Evolutionary conservation across 139 green algal genomes (phyloP).

Genomic region (Monoraphidium neglectum): DNA sequence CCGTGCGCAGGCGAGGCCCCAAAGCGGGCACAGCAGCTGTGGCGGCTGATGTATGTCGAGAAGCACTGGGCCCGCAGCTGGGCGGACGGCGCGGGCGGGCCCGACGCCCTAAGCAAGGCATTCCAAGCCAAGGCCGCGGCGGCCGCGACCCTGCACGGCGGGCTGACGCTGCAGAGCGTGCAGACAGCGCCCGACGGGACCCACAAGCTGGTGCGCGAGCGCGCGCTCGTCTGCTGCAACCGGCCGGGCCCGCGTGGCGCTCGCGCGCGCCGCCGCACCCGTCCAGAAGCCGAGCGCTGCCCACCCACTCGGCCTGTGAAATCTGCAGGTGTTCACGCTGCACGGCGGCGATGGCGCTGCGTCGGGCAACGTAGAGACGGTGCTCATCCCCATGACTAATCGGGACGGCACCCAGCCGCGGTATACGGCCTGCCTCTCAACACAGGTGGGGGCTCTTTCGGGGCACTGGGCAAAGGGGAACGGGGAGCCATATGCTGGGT

Average conservation of each 20-base stretch:
- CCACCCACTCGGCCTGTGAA: too few relatives aligned
- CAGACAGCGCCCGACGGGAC: slow-evolving; percentile 70
- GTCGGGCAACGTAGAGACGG: slow-evolving; percentile 66
- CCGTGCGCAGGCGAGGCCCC: slow-evolving; percentile 1
- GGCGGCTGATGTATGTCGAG: slow-evolving; percentile 16
- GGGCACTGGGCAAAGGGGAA: too few relatives aligned
- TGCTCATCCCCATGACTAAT: slow-evolving; percentile 77
- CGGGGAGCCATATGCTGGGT: too few relatives aligned
- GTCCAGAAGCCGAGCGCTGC: too few relatives aligned
- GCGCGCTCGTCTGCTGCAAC: too few relatives aligned
- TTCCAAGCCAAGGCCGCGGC: slow-evolving; percentile 41
- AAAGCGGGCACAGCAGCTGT: slow-evolving; percentile 6
- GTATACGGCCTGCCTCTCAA: slow-evolving; percentile 79
- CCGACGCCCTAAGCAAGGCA: neutral
- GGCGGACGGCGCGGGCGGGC: slow-evolving; percentile 25
- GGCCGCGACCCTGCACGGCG: slow-evolving; percentile 52
- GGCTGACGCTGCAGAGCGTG: slow-evolving; percentile 61
- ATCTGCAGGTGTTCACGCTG: slow-evolving; percentile 3
- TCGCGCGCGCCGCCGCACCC: too few relatives aligned
- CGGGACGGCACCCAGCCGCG: slow-evolving; percentile 43
- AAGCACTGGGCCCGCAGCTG: slow-evolving; percentile 47
- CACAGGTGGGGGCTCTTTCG: too few relatives aligned
- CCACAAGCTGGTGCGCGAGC: slow-evolving; percentile 67
- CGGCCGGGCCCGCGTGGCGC: too few relatives aligned
- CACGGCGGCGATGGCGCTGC: slow-evolving; percentile 2